Evolutionary conservation across 495 filamentous ascomycete species (phyloP), one percentile per base, ranked within the genome.

Genomic region (Alectoria sarmentosa): DNA sequence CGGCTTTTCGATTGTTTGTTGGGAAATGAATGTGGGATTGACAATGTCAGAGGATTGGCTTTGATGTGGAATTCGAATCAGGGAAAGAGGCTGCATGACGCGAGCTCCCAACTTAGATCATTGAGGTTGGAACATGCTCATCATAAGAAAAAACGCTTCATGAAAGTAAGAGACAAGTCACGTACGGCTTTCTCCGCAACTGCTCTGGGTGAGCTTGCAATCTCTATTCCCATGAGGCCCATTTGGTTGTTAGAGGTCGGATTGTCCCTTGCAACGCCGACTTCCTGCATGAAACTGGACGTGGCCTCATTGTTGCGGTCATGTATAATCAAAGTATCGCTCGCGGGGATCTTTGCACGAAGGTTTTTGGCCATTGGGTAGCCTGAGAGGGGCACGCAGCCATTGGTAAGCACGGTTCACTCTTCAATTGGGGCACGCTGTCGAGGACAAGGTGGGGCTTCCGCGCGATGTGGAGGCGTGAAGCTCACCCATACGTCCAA

Each of bases 331-430:
- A 96, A 65, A 4, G 79, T 87, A 72, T 95, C 91, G 28, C 74
- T 77, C 3, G 83, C 78, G 6, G 89, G 79, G 14, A 94, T 84
- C 70, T 92, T 93, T 34, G 85, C 78, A 66, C 90, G 88, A 2
- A 96, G 78, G 69, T 94, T 96, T 72, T 83, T 84, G n/a, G 91
- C 91, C 91, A 96, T 95, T 68, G 89, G 86, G 64, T 89, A 93
- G 4, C 90, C 90, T 82, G 64, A 26, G 30, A 34, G 60, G 52
- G 54, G 63, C 48, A 55, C 36, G 42, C 38, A 54, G 60, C 65
- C 21, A 61, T 42, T n/a, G 44, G 65, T 69, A 69, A 69, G 65
- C 63, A 73, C 14, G 38, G 42, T 65, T 46, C 48, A 28, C n/a
- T 55, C 34, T 52, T 26, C 60, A 55, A 44, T 49, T 30, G 56